Conservation (phyloP, 208 protist species). For the Leishmania turanica region DNA sequence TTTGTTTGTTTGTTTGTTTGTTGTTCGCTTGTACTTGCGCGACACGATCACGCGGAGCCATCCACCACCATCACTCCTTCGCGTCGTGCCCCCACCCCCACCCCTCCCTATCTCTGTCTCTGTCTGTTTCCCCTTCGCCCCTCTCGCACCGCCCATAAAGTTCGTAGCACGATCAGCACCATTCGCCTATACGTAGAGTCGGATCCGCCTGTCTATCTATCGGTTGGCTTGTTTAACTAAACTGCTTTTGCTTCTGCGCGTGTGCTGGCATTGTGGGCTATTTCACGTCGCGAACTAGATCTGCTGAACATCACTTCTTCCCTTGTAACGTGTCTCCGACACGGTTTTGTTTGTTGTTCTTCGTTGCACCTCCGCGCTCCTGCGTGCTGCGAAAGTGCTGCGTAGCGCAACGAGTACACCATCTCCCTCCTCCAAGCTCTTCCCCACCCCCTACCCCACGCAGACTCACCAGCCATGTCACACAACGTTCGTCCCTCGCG, state of each 20-base stretch:
- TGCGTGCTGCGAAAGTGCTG: neutral
- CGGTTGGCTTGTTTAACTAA: neutral
- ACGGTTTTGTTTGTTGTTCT: neutral
- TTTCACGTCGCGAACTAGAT: neutral
- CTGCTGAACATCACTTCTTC: neutral
- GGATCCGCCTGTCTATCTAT: neutral
- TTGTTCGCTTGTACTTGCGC: neutral
- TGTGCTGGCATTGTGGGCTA: neutral
- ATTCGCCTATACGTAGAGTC: neutral
- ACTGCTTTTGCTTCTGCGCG: neutral
- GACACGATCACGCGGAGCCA: neutral
- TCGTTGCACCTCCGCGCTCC: neutral
- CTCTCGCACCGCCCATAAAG: neutral
- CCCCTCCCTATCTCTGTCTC: neutral
- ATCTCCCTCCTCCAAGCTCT: neutral
- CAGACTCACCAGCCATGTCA: slow-evolving; percentile 12
- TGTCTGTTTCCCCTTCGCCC: neutral
- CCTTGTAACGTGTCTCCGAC: neutral
- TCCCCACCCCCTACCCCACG: neutral
- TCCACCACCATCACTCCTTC: neutral
- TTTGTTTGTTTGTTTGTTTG: too few relatives aligned
- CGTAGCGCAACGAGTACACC: neutral
- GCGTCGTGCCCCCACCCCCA: neutral
- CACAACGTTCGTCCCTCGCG: slow-evolving; percentile 37
- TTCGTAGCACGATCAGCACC: too few relatives aligned